Conservation (phyloP, 371 early-diverging fungal genomes). For the Nematocida ironsii region DNA sequence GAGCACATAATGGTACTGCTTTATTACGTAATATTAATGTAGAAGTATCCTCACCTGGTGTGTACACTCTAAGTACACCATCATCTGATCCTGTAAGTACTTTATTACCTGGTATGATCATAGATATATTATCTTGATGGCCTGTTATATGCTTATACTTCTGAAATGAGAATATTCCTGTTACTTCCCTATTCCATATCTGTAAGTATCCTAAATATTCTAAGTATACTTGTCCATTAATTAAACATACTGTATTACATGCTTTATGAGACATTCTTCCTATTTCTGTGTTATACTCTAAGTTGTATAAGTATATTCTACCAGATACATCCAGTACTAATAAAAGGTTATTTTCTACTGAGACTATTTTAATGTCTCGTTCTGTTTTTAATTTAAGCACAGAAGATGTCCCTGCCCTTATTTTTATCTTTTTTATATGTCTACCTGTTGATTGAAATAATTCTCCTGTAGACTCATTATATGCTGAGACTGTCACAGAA, state of each 20-base stretch:
- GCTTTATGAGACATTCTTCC: constrained; percentile 34
- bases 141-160: constrained; percentile 43
- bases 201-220: constrained; percentile 42
- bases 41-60: not conserved
- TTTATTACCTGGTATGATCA: constrained; percentile 13
- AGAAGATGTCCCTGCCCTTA: constrained; percentile 4
- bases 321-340: constrained; percentile 31
- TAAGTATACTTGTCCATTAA: constrained; percentile 16
- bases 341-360: constrained; percentile 26
- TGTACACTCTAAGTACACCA: constrained; percentile 17
- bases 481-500: not conserved
- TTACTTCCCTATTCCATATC: constrained; percentile 20
- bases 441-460: constrained; percentile 22
- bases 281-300: constrained; percentile 31
- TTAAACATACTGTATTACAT: not conserved
- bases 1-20: not conserved
- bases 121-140: constrained; percentile 24
- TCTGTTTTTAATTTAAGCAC: constrained; percentile 43
- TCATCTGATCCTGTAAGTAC: constrained; percentile 34
- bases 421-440: constrained; percentile 23
- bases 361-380: constrained; percentile 11
- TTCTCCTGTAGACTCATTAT: constrained; percentile 41
- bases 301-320: constrained; percentile 42
- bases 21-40: not conserved
- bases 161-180: constrained; percentile 33